Percentiles rank a stretch among this genome's conserved stretches.
Evolutionary conservation across 1,284 basidiomycete species (phyloP).

Genomic region (Phellinidium pouzarii): DNA sequence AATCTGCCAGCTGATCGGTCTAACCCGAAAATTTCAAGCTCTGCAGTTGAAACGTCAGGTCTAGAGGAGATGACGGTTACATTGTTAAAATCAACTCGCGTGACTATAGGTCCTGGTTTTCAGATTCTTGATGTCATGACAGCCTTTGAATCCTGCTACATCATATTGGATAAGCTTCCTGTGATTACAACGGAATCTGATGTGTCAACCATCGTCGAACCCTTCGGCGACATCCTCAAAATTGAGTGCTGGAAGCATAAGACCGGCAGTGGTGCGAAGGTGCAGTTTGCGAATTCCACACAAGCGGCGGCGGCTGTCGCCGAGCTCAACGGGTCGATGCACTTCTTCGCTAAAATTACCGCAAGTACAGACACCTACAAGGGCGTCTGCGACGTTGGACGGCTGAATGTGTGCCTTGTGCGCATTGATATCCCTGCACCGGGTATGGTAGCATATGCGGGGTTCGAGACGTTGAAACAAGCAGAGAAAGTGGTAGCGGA

Average conservation of each 20-base stretch:
- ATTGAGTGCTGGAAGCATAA: not conserved
- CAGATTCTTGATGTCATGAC: constrained; percentile 12
- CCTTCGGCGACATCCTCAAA: constrained; percentile 5
- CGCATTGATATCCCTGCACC: constrained; percentile 17
- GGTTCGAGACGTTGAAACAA: constrained; percentile 7
- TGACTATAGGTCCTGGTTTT: constrained; percentile 16
- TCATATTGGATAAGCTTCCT: constrained; percentile 15
- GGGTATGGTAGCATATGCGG: constrained; percentile 8
- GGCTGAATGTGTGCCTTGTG: constrained; percentile 3
- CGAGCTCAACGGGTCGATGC: constrained; percentile 3
- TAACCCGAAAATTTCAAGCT: not conserved
- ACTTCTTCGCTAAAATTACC: constrained; percentile 5
- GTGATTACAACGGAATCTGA: constrained; percentile 1
- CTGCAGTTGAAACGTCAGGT: not conserved
- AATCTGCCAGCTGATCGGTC: not conserved
- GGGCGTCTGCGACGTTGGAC: constrained; percentile 3
- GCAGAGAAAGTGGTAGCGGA: constrained; percentile 2
- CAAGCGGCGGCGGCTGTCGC: constrained; percentile 12
- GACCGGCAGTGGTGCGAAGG: constrained; percentile 3
- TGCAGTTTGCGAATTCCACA: constrained; percentile 3
- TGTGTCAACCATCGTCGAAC: constrained; percentile 4
- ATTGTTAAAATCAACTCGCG: constrained; percentile 8
- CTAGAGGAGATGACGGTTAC: constrained; percentile 3
- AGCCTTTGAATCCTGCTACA: constrained; percentile 6
- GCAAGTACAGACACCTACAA: not conserved